These are phyloP conservation scores for Tritrichomonas musculus DNA, from an alignment of 208 protist species.

Conservation along the genomic window DNA sequence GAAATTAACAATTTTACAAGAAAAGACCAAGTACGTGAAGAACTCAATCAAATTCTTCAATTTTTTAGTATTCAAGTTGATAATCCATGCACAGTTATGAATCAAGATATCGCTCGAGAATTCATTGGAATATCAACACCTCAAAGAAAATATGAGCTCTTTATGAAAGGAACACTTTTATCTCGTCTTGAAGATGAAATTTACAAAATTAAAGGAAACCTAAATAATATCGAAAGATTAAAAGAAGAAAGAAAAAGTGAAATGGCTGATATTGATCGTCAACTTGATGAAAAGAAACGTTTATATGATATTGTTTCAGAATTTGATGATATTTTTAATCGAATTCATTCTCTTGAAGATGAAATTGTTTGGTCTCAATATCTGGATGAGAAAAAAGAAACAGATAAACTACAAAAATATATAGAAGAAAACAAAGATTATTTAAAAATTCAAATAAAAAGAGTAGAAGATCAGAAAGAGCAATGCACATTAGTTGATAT, in stretches of 20 bases:
- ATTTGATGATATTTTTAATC: background rate
- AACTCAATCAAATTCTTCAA: background rate
- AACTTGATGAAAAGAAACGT: background rate
- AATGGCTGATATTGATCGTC: background rate
- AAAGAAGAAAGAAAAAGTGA: background rate
- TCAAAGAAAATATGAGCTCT: conserved; percentile 18
- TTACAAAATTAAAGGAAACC: background rate
- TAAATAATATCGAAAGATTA: background rate
- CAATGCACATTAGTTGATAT: background rate
- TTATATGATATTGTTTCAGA: background rate
- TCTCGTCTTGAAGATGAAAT: background rate
- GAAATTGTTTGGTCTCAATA: conserved; percentile 8
- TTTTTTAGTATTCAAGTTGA: conserved; percentile 32
- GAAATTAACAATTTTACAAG: background rate
- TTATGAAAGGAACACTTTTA: conserved; percentile 18
- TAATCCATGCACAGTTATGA: conserved; percentile 13
- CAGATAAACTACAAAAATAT: background rate
- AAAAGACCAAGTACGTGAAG: background rate
- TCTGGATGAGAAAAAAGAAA: background rate
- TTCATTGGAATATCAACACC: background rate
- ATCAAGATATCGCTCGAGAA: conserved; percentile 5
- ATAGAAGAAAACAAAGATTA: background rate
- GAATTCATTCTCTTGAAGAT: conserved; percentile 24
- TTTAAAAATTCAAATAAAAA: background rate
- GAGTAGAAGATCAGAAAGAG: background rate